Evolutionary conservation across 2,329 filamentous ascomycete species (phyloP).

Genomic region (Cladosporium sp.): DNA sequence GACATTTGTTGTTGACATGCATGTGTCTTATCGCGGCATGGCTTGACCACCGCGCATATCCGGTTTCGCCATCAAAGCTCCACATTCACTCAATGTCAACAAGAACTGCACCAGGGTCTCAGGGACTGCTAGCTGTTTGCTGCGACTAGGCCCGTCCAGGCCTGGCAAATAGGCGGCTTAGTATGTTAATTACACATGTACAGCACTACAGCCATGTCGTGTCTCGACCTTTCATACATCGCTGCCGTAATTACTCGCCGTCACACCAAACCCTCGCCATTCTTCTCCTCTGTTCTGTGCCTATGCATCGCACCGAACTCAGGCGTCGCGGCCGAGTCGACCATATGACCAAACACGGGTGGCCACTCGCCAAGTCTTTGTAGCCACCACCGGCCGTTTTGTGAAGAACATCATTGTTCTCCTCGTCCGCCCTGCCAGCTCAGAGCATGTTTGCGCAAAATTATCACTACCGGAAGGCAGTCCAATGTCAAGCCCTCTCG

Average conservation of each 20-base stretch:
- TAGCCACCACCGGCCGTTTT: not conserved
- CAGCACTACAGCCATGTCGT: not conserved
- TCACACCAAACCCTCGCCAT: not conserved
- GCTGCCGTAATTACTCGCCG: not conserved
- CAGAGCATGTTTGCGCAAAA: not conserved
- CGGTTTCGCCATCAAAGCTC: not conserved
- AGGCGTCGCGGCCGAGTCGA: not conserved
- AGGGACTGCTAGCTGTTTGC: not conserved
- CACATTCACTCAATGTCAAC: not conserved
- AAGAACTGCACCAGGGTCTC: conserved; percentile 5
- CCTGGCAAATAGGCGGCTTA: not conserved
- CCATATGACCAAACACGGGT: not conserved
- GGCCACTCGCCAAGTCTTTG: not conserved
- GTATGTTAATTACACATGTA: not conserved
- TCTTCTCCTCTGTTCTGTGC: not conserved
- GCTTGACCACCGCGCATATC: not conserved
- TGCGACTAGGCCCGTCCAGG: not conserved
- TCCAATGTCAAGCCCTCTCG: not conserved
- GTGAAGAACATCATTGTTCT: not conserved
- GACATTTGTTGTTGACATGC: not conserved
- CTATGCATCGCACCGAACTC: not conserved
- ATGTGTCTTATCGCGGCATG: not conserved
- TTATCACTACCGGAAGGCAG: not conserved
- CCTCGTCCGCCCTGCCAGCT: not conserved
- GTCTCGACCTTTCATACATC: not conserved